phyloP scores from a whole-genome alignment of 1,139 yeast species.

The Hanseniaspora sp. region DNA sequence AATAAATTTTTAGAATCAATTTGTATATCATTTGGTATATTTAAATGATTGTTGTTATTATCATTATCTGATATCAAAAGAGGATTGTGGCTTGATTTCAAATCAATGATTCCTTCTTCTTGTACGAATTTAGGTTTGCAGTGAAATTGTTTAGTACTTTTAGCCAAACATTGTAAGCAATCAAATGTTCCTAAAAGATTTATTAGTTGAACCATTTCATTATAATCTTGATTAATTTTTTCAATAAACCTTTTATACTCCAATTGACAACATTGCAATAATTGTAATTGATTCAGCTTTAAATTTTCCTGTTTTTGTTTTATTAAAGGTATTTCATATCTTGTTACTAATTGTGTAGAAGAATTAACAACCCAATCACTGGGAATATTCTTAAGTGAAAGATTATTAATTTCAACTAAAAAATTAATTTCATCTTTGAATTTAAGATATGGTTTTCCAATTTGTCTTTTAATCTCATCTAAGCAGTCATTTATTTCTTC shows the following conservation, averaged over 20 bases:
- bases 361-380: slow-evolving; percentile 63
- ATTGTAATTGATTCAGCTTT: slow-evolving; percentile 52
- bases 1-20: slow-evolving; percentile 44
- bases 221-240: slow-evolving; percentile 40
- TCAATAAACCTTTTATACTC: slow-evolving; percentile 45
- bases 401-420: slow-evolving; percentile 60
- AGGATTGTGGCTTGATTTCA: slow-evolving; percentile 65
- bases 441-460: slow-evolving; percentile 49
- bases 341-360: slow-evolving; percentile 57
- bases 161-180: slow-evolving; percentile 56
- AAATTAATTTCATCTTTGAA: slow-evolving; percentile 57
- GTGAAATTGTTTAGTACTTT: slow-evolving; percentile 41
- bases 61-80: slow-evolving; percentile 41
- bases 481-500: slow-evolving; percentile 43
- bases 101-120: slow-evolving; percentile 35
- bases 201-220: slow-evolving; percentile 41
- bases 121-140: slow-evolving; percentile 48
- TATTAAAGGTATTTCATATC: slow-evolving; percentile 60
- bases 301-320: slow-evolving; percentile 42
- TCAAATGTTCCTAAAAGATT: slow-evolving; percentile 52
- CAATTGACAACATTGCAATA: slow-evolving; percentile 44
- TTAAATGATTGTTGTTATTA: slow-evolving; percentile 34
- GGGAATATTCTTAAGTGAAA: slow-evolving; percentile 49
- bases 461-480: slow-evolving; percentile 32
- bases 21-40: slow-evolving; percentile 59